These are phyloP conservation scores for Penicillium carneum DNA, from an alignment of 2,329 filamentous ascomycete species.

Conservation along the genomic window DNA sequence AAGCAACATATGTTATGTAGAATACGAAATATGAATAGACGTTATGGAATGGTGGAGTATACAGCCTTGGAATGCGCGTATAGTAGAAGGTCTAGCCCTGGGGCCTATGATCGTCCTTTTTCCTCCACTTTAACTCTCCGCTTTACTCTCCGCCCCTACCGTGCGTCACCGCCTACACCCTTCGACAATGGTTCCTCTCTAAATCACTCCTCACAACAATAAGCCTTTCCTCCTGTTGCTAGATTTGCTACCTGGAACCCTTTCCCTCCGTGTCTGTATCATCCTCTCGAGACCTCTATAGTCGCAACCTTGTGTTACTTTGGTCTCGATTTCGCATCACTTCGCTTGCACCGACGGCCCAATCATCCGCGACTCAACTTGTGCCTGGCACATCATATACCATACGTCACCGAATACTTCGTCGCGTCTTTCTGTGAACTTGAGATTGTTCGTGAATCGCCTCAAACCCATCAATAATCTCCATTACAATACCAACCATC, in stretches of 20 bases:
- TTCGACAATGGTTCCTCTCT: background rate
- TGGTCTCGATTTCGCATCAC: background rate
- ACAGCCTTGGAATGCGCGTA: background rate
- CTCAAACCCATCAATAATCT: background rate
- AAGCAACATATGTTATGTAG: background rate
- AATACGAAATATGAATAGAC: background rate
- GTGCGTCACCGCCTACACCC: conserved; percentile 2
- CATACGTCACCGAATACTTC: background rate
- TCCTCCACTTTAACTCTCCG: background rate
- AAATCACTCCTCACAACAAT: background rate
- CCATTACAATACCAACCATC: conserved; percentile 9
- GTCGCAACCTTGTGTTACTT: background rate
- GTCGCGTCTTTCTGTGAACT: background rate
- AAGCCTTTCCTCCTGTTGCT: background rate
- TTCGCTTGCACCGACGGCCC: background rate
- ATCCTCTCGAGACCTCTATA: background rate
- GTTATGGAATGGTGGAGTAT: background rate
- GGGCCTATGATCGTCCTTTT: background rate
- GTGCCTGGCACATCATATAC: background rate
- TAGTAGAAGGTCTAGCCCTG: background rate
- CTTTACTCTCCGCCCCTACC: background rate
- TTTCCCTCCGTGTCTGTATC: too few relatives aligned
- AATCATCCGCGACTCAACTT: background rate
- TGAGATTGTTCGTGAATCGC: background rate
- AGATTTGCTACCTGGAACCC: background rate